A percentile compares a stretch with the other conserved stretches of the same genome.
Evolutionary conservation across 441 rosid species (phyloP).

Genomic region (Bocquillonia castaneifolia): DNA sequence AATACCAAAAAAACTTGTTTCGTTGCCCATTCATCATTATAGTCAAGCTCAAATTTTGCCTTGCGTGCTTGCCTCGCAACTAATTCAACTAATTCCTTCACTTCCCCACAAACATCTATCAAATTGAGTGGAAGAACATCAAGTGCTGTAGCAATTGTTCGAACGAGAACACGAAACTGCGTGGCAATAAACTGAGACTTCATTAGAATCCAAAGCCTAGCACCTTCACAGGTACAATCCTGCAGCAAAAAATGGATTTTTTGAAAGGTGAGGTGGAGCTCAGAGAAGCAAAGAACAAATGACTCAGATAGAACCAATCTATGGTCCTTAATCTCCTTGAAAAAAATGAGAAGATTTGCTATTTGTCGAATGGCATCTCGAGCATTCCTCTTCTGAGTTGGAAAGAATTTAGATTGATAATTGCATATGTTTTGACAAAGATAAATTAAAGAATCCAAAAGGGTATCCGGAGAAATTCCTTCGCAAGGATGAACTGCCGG

Average conservation of each 20-base stretch:
- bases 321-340: conserved; percentile 47
- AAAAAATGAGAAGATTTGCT: conserved; percentile 43
- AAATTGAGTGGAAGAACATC: conserved; percentile 46
- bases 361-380: conserved; percentile 48
- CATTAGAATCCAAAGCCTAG: conserved; percentile 51
- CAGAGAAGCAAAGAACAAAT: conserved; percentile 44
- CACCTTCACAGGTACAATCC: conserved; percentile 67
- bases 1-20: conserved; percentile 32
- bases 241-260: conserved; percentile 55
- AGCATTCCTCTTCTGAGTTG: conserved; percentile 45
- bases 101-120: conserved; percentile 47
- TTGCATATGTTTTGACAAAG: conserved; percentile 41
- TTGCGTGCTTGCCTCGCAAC: conserved; percentile 53
- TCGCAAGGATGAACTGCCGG: conserved; percentile 77
- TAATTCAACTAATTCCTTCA: conserved; percentile 59
- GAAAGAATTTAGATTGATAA: conserved; percentile 36
- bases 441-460: conserved; percentile 43
- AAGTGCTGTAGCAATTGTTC: conserved; percentile 50
- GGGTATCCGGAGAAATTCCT: conserved; percentile 43
- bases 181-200: conserved; percentile 41
- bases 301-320: conserved; percentile 28
- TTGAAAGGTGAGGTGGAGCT: conserved; percentile 64
- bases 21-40: conserved; percentile 42
- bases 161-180: conserved; percentile 45
- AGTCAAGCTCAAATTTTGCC: conserved; percentile 37